Evolutionary conservation across 371 early-diverging fungal species (phyloP), one percentile per base, ranked within the genome.

Genomic region (Mortierella sp.): DNA sequence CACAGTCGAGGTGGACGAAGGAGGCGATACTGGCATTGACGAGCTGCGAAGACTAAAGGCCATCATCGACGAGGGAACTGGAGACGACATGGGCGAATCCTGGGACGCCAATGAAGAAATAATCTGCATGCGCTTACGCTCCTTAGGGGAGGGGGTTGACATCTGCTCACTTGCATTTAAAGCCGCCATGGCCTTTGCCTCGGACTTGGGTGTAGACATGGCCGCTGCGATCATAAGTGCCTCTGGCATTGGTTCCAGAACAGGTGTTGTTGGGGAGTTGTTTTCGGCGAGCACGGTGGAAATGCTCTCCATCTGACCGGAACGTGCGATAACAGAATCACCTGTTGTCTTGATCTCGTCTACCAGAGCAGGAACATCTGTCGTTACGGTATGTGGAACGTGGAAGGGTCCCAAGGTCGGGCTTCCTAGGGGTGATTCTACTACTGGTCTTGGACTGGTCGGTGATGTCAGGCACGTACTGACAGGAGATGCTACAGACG

Each of bases 331-430:
- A 4, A 57, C 43, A 12, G 11, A 7, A 34, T 7, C 14, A 14
- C 41, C 21, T 14, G 31, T 19, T n/a, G 44, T 28, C 15, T 43
- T 26, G 17, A 44, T 34, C 31, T 23, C 34, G 0, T n/a, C 52
- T 1, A 21, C 26, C 4, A 28, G 12, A 12, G 30, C 31, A 32
- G 54, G 44, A 14, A 42, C 53, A 19, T 26, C 34, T 15, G 42
- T 42, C 12, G 56, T 19, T 27, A 15, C 43, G 1, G 42, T 31
- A 34, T 59, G 59, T 21, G 68, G 68, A 21, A 67, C 32, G 21
- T 67, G 68, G 68, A 67, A 67, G 21, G 60, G 48, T 9, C 68
- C 68, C 26, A 67, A 41, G 8, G 68, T 67, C 6, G 68, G 68
- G 44, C 68, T 67, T n/a, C 54, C 60, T 37, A 67, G n/a, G 15